Evolutionary conservation across 345 rosid genomes (phyloP), one percentile per base, ranked within the genome.

Genomic region (Ceriops decandra): DNA sequence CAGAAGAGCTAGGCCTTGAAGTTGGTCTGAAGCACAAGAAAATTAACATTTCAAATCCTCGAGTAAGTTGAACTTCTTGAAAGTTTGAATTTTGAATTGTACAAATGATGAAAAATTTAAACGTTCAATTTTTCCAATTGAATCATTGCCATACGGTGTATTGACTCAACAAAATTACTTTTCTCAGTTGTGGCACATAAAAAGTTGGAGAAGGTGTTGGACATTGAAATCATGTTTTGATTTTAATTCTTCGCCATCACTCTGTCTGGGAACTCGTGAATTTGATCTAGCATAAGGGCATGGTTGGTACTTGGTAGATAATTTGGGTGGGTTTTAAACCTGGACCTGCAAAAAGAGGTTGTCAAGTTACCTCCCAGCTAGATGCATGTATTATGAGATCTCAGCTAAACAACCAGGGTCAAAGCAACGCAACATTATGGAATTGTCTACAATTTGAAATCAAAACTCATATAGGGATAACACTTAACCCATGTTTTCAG

Each of bases 11-110:
- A 81, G 88, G 88, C 63, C 52, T 90, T 69, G 76, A 84, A 80
- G 89, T 95, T 79, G 86, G 89, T 60, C 72, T 95, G 77, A 95
- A 90, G 84, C 99, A 95, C 88, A 90, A 91, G 85, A 95, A 95
- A 84, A 91, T 95, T 68, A 95, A 95, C 67, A 90, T 95, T 64
- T 91, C 96, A 32, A 88, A 95, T 82, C 84, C 97, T 72, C 86
- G 99, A 88, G 99, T 95, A 77, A 90, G 99, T 85, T 32, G 30
- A 59, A 68, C 36, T 49, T 54, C 56, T 58, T 36, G 20, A 30
- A 47, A 30, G n/a, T 35, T 60, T 67, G 62, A 53, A 73, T 32
- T 9, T 28, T 49, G 22, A 22, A 46, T n/a, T 6, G 3, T 13
- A 56, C 13, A 21, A 56, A 24, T 10, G 31, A 56, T 8, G 31